Percentiles rank a stretch among this genome's conserved stretches.
Conservation (phyloP, 768 basidiomycete species). For the Boletus barrowsii region DNA sequence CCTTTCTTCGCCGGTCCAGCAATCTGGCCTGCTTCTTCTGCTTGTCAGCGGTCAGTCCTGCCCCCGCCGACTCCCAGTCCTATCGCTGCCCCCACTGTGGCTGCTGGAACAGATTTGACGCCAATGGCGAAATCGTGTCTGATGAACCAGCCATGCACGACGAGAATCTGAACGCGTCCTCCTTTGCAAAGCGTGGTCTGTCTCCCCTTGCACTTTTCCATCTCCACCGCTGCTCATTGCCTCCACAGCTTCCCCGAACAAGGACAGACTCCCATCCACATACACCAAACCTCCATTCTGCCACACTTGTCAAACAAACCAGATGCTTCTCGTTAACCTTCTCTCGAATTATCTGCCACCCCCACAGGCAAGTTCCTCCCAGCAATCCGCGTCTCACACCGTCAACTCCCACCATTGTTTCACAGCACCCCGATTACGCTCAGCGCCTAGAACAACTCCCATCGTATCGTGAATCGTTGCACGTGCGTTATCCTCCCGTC, state of each 20-base stretch:
- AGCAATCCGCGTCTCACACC: neutral
- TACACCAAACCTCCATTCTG: conserved; percentile 70
- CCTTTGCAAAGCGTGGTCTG: conserved; percentile 73
- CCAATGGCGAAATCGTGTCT: conserved; percentile 72
- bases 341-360: conserved; percentile 86
- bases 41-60: conserved; percentile 40
- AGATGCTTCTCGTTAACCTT: conserved; percentile 81
- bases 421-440: conserved; percentile 73
- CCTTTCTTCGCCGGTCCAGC: conserved; percentile 52
- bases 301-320: conserved; percentile 88
- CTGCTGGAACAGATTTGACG: conserved; percentile 74
- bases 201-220: neutral
- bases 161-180: conserved; percentile 61
- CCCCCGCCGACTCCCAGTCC: conserved; percentile 47
- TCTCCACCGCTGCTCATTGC: neutral
- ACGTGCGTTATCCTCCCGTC: conserved; percentile 83
- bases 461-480: conserved; percentile 70
- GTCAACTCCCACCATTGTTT: neutral
- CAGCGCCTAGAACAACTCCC: conserved; percentile 60
- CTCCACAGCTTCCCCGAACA: conserved; percentile 59
- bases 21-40: conserved; percentile 71
- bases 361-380: conserved; percentile 51
- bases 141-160: conserved; percentile 90
- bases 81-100: conserved; percentile 67
- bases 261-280: conserved; percentile 61